These are phyloP conservation scores for Gnomoniopsis sp. DNA, from an alignment of 2,329 filamentous ascomycete species.

Conservation along the genomic window DNA sequence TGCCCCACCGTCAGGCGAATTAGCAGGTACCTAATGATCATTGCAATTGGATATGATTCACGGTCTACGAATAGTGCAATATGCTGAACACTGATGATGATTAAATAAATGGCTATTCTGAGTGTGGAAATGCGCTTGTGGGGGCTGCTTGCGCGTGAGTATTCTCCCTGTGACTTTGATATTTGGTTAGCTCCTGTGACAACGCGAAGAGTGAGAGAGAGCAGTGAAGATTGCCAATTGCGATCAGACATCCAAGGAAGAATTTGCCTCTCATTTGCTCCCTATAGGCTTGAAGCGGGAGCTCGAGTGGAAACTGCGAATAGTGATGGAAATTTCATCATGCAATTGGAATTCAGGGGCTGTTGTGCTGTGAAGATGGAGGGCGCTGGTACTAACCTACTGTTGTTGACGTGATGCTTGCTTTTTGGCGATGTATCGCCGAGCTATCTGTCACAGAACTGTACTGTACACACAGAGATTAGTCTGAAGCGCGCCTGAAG, in stretches of 20 bases:
- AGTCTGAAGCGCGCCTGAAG: no score
- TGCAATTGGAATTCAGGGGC: conserved; percentile 22
- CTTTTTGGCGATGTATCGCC: no score
- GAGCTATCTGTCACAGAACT: no score
- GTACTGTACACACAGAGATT: no score
- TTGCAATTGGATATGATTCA: background rate
- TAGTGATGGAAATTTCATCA: conserved; percentile 74
- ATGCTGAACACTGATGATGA: background rate
- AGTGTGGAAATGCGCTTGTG: background rate
- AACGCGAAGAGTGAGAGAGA: no score
- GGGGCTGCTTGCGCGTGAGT: no score
- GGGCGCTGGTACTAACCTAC: no score
- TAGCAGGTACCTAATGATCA: background rate
- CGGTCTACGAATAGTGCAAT: background rate
- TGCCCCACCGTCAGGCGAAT: background rate
- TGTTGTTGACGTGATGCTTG: no score
- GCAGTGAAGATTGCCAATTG: background rate
- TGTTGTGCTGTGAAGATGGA: no score
- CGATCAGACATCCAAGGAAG: conserved; percentile 78
- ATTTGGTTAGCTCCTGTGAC: no score
- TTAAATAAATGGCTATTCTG: background rate
- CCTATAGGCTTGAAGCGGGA: conserved; percentile 57
- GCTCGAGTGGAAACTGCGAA: conserved; percentile 90
- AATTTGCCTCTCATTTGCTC: conserved; percentile 62
- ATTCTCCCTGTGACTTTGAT: no score